Conservation (phyloP, 441 rosid genomes). For the Adansonia rubrostipa region DNA sequence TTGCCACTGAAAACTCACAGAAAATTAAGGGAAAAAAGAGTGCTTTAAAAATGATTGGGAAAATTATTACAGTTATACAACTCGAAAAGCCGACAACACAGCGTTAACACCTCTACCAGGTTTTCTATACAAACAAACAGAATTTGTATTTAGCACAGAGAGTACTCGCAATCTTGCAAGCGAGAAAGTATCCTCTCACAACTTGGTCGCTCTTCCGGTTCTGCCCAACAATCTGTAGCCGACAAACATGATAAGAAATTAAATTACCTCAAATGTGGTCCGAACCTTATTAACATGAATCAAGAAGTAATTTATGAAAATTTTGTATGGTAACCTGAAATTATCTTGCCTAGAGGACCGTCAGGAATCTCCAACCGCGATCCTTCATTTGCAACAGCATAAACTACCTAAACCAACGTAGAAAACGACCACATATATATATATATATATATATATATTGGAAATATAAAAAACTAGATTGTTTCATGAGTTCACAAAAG, state of each 20-base stretch:
- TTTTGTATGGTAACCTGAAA: conserved; percentile 59
- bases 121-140: conserved; percentile 43
- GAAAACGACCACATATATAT: neutral
- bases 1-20: conserved; percentile 28
- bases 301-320: neutral
- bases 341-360: conserved; percentile 88
- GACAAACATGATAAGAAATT: neutral
- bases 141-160: conserved; percentile 52
- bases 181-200: conserved; percentile 85
- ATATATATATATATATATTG: neutral
- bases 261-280: neutral
- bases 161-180: conserved; percentile 83
- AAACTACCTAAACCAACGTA: conserved; percentile 64
- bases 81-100: conserved; percentile 47
- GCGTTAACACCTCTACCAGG: conserved; percentile 53
- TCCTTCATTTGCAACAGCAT: conserved; percentile 91
- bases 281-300: neutral
- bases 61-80: conserved; percentile 40
- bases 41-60: conserved; percentile 45
- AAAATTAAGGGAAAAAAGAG: neutral
- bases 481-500: conserved; percentile 1
- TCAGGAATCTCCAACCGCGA: conserved; percentile 88
- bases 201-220: conserved; percentile 84
- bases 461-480: neutral
- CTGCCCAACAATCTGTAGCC: conserved; percentile 88